Evolutionary conservation across 2,329 filamentous ascomycete genomes (phyloP).

Genomic region (Helminthosporium solani): DNA sequence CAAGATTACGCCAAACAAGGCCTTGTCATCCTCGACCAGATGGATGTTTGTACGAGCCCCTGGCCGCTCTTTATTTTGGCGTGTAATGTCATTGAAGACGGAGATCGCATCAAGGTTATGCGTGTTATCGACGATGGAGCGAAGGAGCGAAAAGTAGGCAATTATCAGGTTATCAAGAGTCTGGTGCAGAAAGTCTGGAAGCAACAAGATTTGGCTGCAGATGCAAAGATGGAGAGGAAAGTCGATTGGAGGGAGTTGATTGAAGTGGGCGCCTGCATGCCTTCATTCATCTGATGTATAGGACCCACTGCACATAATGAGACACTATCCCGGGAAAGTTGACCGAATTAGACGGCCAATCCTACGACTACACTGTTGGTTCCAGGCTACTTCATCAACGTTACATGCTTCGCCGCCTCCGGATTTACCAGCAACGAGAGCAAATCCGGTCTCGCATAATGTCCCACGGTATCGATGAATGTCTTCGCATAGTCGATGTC

Average conservation of each 20-base stretch:
- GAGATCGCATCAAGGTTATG: constrained; percentile 46
- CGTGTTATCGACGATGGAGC: constrained; percentile 48
- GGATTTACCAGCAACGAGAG: constrained; percentile 17
- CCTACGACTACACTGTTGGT: background rate
- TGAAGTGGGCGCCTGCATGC: constrained; percentile 21
- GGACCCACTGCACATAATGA: background rate
- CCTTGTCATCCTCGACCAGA: constrained; percentile 39
- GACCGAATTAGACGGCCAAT: no score
- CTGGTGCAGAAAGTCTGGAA: constrained; percentile 52
- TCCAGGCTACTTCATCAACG: constrained; percentile 11
- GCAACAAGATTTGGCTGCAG: constrained; percentile 45
- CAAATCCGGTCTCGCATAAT: constrained; percentile 19
- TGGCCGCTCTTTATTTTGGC: constrained; percentile 54
- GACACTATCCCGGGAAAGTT: no score
- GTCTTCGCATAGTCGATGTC: constrained; percentile 20
- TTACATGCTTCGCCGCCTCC: constrained; percentile 18
- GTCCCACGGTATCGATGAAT: constrained; percentile 17
- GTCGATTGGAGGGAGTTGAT: constrained; percentile 46
- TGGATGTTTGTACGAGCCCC: constrained; percentile 50
- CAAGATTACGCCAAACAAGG: constrained; percentile 21
- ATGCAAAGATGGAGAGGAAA: constrained; percentile 27
- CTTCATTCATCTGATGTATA: constrained; percentile 26
- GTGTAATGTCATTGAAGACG: constrained; percentile 47
- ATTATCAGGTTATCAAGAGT: constrained; percentile 47
- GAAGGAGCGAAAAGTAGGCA: constrained; percentile 48